phyloP scores from a whole-genome alignment of 495 filamentous ascomycete genomes.

The Xylaria palmicola region DNA sequence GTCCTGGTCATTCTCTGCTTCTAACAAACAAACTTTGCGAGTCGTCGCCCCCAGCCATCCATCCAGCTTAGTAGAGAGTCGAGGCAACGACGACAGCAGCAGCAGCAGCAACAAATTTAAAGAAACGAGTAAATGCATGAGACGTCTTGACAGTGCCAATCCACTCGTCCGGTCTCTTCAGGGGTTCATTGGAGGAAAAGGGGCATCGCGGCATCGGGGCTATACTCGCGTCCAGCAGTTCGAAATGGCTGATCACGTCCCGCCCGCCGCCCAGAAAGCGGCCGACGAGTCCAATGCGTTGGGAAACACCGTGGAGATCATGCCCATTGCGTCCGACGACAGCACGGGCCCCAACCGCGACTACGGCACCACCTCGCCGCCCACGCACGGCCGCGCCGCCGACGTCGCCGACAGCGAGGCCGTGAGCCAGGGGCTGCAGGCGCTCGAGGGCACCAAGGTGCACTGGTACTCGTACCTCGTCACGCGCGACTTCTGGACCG shows the following conservation, averaged over 20 bases:
- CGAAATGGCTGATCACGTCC: slow-evolving; percentile 26
- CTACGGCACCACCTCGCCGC: background rate
- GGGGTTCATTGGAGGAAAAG: slow-evolving; percentile 12
- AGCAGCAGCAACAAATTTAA: background rate
- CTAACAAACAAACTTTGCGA: no score
- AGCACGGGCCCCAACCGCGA: background rate
- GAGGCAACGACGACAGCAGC: no score
- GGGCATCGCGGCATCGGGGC: slow-evolving; percentile 7
- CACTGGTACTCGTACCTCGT: slow-evolving; percentile 76
- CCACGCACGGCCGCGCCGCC: background rate
- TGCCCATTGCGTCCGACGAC: slow-evolving; percentile 15
- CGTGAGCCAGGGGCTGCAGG: slow-evolving; percentile 39
- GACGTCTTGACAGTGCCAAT: slow-evolving; percentile 7
- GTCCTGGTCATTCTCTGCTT: no score
- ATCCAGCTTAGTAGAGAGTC: no score
- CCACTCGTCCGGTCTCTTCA: slow-evolving; percentile 19
- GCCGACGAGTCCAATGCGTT: slow-evolving; percentile 17
- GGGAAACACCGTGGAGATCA: slow-evolving; percentile 26
- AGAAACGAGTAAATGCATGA: slow-evolving; percentile 9
- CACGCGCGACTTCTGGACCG: slow-evolving; percentile 84
- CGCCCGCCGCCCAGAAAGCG: slow-evolving; percentile 8
- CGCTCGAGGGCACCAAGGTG: slow-evolving; percentile 50
- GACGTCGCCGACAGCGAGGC: slow-evolving; percentile 21
- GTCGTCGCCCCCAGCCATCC: no score
- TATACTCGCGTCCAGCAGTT: slow-evolving; percentile 22